phyloP scores from a whole-genome alignment of 192 early-diverging fungal genomes.

The Entophlyctis luteolus region DNA sequence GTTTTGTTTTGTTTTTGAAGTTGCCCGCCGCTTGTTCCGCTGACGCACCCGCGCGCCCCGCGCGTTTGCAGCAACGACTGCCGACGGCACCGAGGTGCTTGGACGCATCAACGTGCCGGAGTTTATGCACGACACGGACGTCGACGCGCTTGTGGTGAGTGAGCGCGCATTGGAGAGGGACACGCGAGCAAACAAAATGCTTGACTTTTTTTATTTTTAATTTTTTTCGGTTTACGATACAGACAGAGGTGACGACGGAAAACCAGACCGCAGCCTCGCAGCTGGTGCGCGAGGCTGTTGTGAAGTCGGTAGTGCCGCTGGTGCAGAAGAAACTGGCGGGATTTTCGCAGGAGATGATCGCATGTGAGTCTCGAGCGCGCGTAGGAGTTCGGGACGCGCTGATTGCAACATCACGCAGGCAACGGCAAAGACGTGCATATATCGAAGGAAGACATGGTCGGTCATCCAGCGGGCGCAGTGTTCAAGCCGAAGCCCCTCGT shows the following conservation, averaged over 20 bases:
- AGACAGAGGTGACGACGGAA: slow-evolving; percentile 68
- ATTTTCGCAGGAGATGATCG: slow-evolving; percentile 73
- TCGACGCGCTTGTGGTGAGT: slow-evolving; percentile 73
- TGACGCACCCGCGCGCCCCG: too few species aligned
- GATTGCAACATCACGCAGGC: too few species aligned
- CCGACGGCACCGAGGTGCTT: slow-evolving; percentile 55
- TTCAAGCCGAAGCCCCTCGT: slow-evolving; percentile 53
- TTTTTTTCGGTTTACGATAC: slow-evolving; percentile 30
- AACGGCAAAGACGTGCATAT: slow-evolving; percentile 83
- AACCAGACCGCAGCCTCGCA: slow-evolving; percentile 47
- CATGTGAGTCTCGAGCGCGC: slow-evolving; percentile 34
- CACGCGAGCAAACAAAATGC: not conserved
- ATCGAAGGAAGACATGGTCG: slow-evolving; percentile 55
- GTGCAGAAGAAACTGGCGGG: slow-evolving; percentile 55
- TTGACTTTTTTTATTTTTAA: not conserved
- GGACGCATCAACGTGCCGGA: slow-evolving; percentile 86
- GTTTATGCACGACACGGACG: slow-evolving; percentile 83
- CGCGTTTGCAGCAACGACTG: slow-evolving; percentile 22
- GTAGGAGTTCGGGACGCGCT: too few species aligned
- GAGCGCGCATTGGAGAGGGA: too few species aligned
- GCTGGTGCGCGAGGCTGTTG: slow-evolving; percentile 65
- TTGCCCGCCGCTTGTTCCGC: too few species aligned
- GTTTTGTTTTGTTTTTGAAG: too few species aligned
- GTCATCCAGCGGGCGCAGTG: slow-evolving; percentile 42
- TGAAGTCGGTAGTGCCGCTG: slow-evolving; percentile 58